phyloP scores from a whole-genome alignment of 495 filamentous ascomycete species.

The Trypethelium eluteriae region DNA sequence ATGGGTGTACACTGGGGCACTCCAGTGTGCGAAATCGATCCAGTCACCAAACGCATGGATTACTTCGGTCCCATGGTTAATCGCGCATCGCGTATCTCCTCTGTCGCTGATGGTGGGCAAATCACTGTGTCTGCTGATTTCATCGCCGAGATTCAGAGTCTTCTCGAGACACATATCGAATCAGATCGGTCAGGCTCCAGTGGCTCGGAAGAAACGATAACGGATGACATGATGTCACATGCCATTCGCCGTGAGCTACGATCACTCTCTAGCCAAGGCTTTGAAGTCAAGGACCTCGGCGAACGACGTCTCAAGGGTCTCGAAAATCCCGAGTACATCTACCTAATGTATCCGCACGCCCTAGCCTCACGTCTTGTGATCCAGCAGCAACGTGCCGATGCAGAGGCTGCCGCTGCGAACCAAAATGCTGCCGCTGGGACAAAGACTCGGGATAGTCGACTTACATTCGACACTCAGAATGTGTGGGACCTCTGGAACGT shows the following conservation, averaged over 20 bases:
- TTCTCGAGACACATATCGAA: conserved; percentile 76
- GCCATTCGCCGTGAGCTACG: conserved; percentile 82
- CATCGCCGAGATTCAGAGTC: conserved; percentile 88
- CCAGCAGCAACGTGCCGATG: conserved; percentile 47
- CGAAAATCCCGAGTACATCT: conserved; percentile 93
- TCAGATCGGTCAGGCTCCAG: conserved; percentile 59
- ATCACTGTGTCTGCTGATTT: conserved; percentile 95
- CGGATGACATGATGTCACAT: conserved; percentile 60
- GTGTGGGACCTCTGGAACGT: conserved; percentile 89
- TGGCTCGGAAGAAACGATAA: conserved; percentile 59
- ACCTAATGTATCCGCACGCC: conserved; percentile 82
- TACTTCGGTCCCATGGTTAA: conserved; percentile 99
- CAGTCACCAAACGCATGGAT: conserved; percentile 95
- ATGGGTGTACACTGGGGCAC: conserved; percentile 97
- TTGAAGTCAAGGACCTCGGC: conserved; percentile 92
- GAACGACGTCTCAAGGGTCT: conserved; percentile 90
- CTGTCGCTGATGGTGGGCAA: conserved; percentile 93
- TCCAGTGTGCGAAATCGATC: conserved; percentile 89
- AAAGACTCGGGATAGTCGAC: conserved; percentile 31
- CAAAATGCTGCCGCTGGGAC: conserved; percentile 36
- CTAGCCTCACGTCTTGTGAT: conserved; percentile 70
- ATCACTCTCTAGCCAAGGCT: conserved; percentile 81
- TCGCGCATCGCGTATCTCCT: conserved; percentile 83
- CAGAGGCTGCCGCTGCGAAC: conserved; percentile 45
- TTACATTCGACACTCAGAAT: conserved; percentile 63